Evolutionary conservation across 2,329 filamentous ascomycete genomes (phyloP).

Genomic region (Epichloe gansuensis): DNA sequence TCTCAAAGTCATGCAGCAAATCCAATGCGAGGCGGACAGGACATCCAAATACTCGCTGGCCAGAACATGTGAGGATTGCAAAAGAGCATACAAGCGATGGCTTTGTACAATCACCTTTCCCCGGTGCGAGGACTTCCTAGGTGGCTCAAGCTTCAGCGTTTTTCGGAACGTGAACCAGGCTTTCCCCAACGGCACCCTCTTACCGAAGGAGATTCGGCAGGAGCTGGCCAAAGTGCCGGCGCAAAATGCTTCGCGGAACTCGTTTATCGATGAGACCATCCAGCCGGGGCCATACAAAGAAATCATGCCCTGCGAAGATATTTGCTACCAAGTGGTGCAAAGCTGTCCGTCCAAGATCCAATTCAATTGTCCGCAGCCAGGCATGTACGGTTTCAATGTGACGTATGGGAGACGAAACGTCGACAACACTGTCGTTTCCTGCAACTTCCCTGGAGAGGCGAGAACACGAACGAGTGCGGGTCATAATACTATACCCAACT

Average conservation of each 20-base stretch:
- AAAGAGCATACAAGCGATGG: conserved; percentile 78
- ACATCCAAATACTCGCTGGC: conserved; percentile 73
- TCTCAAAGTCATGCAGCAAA: conserved; percentile 66
- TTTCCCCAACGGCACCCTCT: conserved; percentile 56
- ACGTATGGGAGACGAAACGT: conserved; percentile 22
- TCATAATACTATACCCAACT: conserved; percentile 6
- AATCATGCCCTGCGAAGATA: conserved; percentile 72
- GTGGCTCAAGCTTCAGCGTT: conserved; percentile 30
- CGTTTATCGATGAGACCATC: conserved; percentile 58
- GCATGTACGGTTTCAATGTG: conserved; percentile 20
- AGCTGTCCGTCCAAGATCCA: conserved; percentile 67
- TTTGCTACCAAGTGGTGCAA: conserved; percentile 78
- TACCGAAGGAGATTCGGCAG: conserved; percentile 25
- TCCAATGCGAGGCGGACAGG: conserved; percentile 67
- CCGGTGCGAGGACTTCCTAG: conserved; percentile 75
- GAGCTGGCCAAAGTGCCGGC: conserved; percentile 12
- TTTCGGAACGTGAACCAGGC: conserved; percentile 57
- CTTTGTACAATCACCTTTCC: conserved; percentile 89
- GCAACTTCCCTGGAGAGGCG: conserved; percentile 27
- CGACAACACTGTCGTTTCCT: conserved; percentile 17
- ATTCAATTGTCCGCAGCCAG: conserved; percentile 58
- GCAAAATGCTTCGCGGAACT: conserved; percentile 48
- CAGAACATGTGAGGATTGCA: conserved; percentile 64
- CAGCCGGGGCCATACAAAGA: conserved; percentile 88
- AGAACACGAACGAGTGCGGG: conserved; percentile 17